Conservation (phyloP, 2,329 filamentous ascomycete genomes). For the Phaeosphaeria sp. region DNA sequence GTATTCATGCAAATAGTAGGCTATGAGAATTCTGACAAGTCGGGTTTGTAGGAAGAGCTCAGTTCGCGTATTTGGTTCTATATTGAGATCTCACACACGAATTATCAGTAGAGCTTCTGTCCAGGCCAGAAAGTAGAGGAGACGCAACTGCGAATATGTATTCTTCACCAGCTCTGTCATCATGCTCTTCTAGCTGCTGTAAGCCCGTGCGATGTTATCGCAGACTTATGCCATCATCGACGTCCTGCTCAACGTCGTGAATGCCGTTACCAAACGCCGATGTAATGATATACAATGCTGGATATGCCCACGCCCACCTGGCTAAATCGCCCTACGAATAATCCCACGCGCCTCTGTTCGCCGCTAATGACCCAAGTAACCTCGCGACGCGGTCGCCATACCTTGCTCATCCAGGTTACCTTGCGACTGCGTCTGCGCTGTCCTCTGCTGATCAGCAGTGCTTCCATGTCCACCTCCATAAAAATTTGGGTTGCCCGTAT, state of each 20-base stretch:
- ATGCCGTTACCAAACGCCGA: not conserved
- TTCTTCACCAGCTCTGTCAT: not conserved
- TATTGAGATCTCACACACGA: not conserved
- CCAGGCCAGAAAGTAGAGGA: not conserved
- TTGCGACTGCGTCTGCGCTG: slow-evolving; percentile 13
- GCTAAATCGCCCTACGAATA: not conserved
- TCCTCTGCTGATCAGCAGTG: slow-evolving; percentile 11
- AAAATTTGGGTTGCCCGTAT: not conserved
- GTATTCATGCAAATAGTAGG: too few species aligned
- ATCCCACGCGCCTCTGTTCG: not conserved
- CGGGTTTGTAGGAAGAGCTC: too few species aligned
- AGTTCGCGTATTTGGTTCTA: too few species aligned
- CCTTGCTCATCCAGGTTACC: slow-evolving; percentile 29
- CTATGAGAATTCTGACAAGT: too few species aligned
- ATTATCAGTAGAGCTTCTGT: not conserved
- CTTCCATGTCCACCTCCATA: not conserved
- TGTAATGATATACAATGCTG: not conserved
- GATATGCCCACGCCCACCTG: not conserved
- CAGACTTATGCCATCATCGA: not conserved
- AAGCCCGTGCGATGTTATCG: not conserved
- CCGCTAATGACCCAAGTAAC: slow-evolving; percentile 24
- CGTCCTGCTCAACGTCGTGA: not conserved
- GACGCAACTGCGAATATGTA: not conserved
- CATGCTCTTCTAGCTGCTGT: not conserved
- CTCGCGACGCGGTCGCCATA: slow-evolving; percentile 35